phyloP scores from a whole-genome alignment of 768 basidiomycete genomes.

The Cubamyces sp. region DNA sequence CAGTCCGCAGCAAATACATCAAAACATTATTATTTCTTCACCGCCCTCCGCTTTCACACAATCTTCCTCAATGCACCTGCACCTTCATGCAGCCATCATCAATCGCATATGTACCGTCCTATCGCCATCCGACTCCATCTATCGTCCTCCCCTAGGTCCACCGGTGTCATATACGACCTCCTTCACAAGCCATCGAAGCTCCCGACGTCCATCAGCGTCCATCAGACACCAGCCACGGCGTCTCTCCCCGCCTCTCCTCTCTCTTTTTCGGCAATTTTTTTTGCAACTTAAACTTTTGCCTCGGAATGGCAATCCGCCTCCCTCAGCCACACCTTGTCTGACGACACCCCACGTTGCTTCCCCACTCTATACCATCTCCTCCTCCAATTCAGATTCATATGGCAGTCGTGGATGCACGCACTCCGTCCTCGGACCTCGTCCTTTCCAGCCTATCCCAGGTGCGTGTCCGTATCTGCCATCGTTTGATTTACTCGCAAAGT shows the following conservation, averaged over 20 bases:
- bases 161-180: too few relatives aligned
- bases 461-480: not conserved
- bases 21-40: not conserved
- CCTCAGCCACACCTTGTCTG: not conserved
- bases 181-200: too few relatives aligned
- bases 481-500: not conserved
- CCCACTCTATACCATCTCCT: not conserved
- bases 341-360: not conserved
- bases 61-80: not conserved
- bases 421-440: too few relatives aligned
- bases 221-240: slow-evolving; percentile 1
- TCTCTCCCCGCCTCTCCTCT: not conserved
- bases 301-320: slow-evolving; percentile 2
- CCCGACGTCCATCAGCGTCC: not conserved
- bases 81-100: not conserved
- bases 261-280: slow-evolving; percentile 15
- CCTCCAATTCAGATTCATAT: too few relatives aligned
- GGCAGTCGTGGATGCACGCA: too few relatives aligned
- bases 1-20: slow-evolving; percentile 2
- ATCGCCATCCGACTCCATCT: slow-evolving; percentile 12
- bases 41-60: not conserved
- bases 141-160: not conserved
- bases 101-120: slow-evolving; percentile 2
- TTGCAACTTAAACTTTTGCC: slow-evolving; percentile 20
- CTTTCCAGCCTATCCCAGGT: not conserved